Conservation (phyloP, 176 grass and related monocot genomes). For the Miscanthus lutarioriparius region DNA sequence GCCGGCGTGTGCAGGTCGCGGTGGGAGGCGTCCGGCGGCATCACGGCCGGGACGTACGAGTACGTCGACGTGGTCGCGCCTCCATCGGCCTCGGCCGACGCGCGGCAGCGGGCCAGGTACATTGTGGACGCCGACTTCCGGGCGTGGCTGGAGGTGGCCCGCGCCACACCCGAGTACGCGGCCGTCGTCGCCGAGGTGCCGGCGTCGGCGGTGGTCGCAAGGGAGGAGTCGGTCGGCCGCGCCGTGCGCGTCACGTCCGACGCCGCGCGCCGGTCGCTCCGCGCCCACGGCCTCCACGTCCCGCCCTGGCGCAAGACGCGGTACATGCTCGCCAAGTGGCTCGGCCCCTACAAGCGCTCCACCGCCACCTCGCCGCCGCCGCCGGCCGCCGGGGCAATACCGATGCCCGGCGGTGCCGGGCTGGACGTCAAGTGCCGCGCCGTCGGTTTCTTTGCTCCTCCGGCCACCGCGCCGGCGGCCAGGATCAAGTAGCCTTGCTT, state of each 20-base stretch:
- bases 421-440: constrained; percentile 54
- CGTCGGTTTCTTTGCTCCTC: constrained; percentile 42
- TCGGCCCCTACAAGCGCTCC: constrained; percentile 75
- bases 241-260: constrained; percentile 61
- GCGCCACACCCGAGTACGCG: constrained; percentile 65
- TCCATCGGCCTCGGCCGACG: neutral
- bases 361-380: constrained; percentile 25
- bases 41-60: constrained; percentile 74
- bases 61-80: constrained; percentile 80
- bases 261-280: constrained; percentile 60
- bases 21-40: constrained; percentile 57
- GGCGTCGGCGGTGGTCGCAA: constrained; percentile 53
- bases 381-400: constrained; percentile 11
- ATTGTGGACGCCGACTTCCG: constrained; percentile 89
- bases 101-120: constrained; percentile 48
- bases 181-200: constrained; percentile 47
- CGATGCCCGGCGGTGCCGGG: constrained; percentile 22
- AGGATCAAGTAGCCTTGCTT: constrained; percentile 38
- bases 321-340: constrained; percentile 96
- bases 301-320: constrained; percentile 89
- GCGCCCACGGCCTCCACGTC: constrained; percentile 63
- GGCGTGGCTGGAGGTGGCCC: constrained; percentile 70
- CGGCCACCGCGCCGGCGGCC: constrained; percentile 10
- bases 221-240: constrained; percentile 54
- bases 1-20: constrained; percentile 77